These are phyloP conservation scores for Trypanosoma caninum DNA, from an alignment of 208 protist genomes.

Conservation along the genomic window DNA sequence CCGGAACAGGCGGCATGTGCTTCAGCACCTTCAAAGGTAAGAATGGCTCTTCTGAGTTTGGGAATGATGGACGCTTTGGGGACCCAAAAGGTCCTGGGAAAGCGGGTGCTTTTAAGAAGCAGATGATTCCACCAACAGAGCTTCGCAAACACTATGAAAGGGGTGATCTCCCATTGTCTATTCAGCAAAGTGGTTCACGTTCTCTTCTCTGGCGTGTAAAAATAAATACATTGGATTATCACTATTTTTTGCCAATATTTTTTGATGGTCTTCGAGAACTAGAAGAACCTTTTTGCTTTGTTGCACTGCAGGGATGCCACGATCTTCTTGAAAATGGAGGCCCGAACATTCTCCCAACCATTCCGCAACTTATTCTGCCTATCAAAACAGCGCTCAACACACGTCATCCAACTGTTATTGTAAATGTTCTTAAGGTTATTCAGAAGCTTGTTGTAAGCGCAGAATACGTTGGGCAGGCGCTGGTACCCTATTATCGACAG, in stretches of 20 bases:
- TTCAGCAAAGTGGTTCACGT: conserved; percentile 93
- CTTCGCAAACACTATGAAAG: conserved; percentile 98
- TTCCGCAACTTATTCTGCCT: conserved; percentile 98
- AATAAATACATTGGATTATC: conserved; percentile 97
- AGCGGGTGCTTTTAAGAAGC: conserved; percentile 63
- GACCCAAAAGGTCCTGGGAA: conserved; percentile 67
- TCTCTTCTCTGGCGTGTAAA: conserved; percentile 97
- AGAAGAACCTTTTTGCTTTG: conserved; percentile 95
- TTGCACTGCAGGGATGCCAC: conserved; percentile 93
- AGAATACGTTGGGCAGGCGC: conserved; percentile 94
- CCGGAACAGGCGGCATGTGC: conserved; percentile 75
- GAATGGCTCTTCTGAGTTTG: conserved; percentile 30
- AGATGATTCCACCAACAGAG: conserved; percentile 88
- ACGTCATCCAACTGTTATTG: conserved; percentile 94
- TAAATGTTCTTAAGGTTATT: conserved; percentile 94
- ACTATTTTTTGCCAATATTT: conserved; percentile 99
- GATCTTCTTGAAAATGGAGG: conserved; percentile 94
- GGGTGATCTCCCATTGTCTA: conserved; percentile 96
- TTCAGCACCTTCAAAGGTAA: conserved; percentile 79
- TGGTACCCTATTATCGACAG: conserved; percentile 99
- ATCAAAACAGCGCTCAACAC: conserved; percentile 98
- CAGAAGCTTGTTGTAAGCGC: conserved; percentile 95
- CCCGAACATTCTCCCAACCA: conserved; percentile 95
- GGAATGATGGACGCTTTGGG: conserved; percentile 71
- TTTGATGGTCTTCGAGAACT: conserved; percentile 98